Evolutionary conservation across 23 red algal genomes (phyloP).

Genomic region (Rhodosorus marinus): DNA sequence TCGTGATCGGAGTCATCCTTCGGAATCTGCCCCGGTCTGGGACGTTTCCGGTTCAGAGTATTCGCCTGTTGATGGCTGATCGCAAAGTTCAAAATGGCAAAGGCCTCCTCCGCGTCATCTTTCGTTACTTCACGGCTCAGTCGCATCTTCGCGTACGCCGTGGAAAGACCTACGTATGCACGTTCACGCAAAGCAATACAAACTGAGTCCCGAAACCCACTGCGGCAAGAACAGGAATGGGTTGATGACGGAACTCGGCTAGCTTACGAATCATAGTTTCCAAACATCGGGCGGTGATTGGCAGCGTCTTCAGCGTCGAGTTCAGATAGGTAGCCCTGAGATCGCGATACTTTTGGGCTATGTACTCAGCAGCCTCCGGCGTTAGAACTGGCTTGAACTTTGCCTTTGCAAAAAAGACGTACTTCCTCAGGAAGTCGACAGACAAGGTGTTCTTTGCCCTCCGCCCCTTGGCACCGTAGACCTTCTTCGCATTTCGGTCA

Average conservation of each 20-base stretch:
- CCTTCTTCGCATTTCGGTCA: background rate
- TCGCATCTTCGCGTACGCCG: constrained; percentile 85
- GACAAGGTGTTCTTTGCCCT: constrained; percentile 50
- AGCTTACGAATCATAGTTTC: constrained; percentile 98
- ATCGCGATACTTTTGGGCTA: constrained; percentile 43
- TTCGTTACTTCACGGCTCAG: constrained; percentile 33
- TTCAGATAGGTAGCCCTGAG: constrained; percentile 27
- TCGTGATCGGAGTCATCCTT: background rate
- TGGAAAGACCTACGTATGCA: too few relatives aligned
- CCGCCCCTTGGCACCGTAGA: background rate
- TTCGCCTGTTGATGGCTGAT: constrained; percentile 15
- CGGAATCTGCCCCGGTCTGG: background rate
- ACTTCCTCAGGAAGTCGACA: constrained; percentile 71
- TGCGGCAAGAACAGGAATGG: too few relatives aligned
- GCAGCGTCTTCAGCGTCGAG: constrained; percentile 82
- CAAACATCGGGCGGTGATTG: constrained; percentile 74
- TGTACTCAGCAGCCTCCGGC: constrained; percentile 35
- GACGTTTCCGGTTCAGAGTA: background rate
- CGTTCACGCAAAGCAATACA: too few relatives aligned
- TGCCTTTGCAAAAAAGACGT: constrained; percentile 78
- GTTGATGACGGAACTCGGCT: too few relatives aligned
- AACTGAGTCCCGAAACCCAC: too few relatives aligned
- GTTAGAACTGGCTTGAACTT: constrained; percentile 32
- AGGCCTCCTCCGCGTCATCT: constrained; percentile 51
- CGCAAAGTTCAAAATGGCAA: constrained; percentile 56